phyloP scores from a whole-genome alignment of 345 rosid species.

The Salix arbutifolia region DNA sequence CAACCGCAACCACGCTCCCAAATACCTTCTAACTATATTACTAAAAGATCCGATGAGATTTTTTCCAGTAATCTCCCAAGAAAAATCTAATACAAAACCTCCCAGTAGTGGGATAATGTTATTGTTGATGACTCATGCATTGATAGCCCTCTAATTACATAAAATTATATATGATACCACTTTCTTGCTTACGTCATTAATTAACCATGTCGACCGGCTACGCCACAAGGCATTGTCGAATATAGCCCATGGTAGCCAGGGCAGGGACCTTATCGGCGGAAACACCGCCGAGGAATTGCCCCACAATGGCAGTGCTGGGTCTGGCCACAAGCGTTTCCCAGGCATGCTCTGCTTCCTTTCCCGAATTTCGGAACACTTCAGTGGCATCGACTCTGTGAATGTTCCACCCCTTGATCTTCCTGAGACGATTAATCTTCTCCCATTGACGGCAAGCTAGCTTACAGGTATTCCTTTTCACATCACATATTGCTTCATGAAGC shows the following conservation, averaged over 20 bases:
- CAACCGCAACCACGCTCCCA: fast-evolving
- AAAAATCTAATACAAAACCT: no score
- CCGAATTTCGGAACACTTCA: constrained; percentile 37
- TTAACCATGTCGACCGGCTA: neutral
- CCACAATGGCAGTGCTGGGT: constrained; percentile 53
- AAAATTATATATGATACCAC: neutral
- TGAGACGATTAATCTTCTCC: constrained; percentile 57
- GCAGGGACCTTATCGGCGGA: neutral
- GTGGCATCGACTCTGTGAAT: constrained; percentile 68
- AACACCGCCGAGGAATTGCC: constrained; percentile 40
- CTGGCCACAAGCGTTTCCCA: constrained; percentile 61
- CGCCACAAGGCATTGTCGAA: constrained; percentile 36
- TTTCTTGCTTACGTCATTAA: no score
- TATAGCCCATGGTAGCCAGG: constrained; percentile 11
- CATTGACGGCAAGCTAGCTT: constrained; percentile 51
- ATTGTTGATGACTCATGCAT: neutral
- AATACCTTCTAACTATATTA: no score
- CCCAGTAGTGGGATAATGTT: neutral
- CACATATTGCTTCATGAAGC: constrained; percentile 46
- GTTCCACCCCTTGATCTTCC: constrained; percentile 52
- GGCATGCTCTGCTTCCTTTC: constrained; percentile 48
- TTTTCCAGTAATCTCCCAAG: no score
- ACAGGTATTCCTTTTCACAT: constrained; percentile 52
- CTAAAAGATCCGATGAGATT: no score
- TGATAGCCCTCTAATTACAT: neutral